phyloP scores from a whole-genome alignment of 129 eudicot genomes.

The Flaveria trinervia region DNA sequence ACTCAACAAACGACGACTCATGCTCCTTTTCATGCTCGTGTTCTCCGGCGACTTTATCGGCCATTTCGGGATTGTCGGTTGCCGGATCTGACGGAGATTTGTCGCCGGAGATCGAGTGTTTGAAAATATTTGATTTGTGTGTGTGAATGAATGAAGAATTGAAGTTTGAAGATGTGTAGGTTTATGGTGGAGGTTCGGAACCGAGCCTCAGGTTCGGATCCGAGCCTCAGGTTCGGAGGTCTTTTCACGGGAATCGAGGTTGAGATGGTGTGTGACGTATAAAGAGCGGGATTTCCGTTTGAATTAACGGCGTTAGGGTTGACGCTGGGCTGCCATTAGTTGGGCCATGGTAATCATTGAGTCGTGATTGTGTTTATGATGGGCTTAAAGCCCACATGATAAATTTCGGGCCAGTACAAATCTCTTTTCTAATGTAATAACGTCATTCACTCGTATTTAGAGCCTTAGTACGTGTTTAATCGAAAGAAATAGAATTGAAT shows the following conservation, averaged over 20 bases:
- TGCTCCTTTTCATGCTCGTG: slow-evolving; percentile 32
- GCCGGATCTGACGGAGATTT: slow-evolving; percentile 37
- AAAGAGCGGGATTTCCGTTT: slow-evolving; percentile 31
- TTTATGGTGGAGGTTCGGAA: slow-evolving; percentile 16
- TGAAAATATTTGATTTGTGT: slow-evolving; percentile 1
- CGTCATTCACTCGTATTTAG: too few species aligned
- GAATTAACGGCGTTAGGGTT: slow-evolving; percentile 39
- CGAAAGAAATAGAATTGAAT: too few species aligned
- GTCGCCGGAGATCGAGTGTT: slow-evolving; percentile 39
- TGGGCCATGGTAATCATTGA: not conserved
- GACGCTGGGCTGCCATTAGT: slow-evolving; percentile 15
- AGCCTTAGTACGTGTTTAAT: too few species aligned
- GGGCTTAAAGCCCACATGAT: not conserved
- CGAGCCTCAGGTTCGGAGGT: slow-evolving; percentile 29
- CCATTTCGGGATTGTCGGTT: slow-evolving; percentile 39
- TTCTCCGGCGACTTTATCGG: slow-evolving; percentile 61
- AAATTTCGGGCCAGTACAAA: too few species aligned
- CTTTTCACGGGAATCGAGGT: slow-evolving; percentile 37
- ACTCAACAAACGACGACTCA: slow-evolving; percentile 52
- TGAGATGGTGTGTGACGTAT: not conserved
- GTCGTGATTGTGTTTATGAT: not conserved
- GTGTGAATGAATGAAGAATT: slow-evolving; percentile 20
- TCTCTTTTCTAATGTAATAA: too few species aligned
- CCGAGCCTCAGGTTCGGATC: slow-evolving; percentile 33
- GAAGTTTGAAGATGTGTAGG: slow-evolving; percentile 23